Evolutionary conservation across 345 rosid genomes (phyloP).

Genomic region (Excoecaria cochinchinensis): DNA sequence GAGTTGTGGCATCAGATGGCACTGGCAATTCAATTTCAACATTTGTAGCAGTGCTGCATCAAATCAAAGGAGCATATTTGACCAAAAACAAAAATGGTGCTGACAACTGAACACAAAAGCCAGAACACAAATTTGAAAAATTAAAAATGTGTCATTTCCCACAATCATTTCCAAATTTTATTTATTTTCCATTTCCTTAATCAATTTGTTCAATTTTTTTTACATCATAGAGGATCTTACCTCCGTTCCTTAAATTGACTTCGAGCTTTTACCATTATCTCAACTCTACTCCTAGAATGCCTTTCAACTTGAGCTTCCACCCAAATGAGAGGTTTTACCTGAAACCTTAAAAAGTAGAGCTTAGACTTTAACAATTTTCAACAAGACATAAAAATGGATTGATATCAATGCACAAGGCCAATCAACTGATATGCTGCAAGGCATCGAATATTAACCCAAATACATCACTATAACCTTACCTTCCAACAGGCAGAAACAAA

Average conservation of each 20-base stretch:
- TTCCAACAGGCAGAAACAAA: background rate
- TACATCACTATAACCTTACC: background rate
- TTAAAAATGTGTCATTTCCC: background rate
- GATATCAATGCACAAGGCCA: background rate
- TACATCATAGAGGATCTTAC: conserved; percentile 22
- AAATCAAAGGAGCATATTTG: background rate
- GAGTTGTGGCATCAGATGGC: conserved; percentile 81
- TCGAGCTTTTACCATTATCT: conserved; percentile 82
- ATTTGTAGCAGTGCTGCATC: conserved; percentile 62
- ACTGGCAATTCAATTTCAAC: conserved; percentile 70
- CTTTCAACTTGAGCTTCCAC: conserved; percentile 94
- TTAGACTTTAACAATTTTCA: background rate
- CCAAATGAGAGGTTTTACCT: conserved; percentile 98
- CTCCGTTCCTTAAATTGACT: conserved; percentile 97
- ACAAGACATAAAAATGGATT: background rate
- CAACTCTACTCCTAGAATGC: conserved; percentile 89
- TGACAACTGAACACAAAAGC: too few species aligned
- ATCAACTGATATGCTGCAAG: background rate
- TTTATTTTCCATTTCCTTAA: background rate
- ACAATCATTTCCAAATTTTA: background rate
- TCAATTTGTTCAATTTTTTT: background rate
- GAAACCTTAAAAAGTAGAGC: conserved; percentile 17
- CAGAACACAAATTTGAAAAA: background rate
- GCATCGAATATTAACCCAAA: background rate
- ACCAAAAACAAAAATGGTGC: background rate